Evolutionary conservation across 257 asterid species (phyloP), one percentile per base, ranked within the genome.

Genomic region (Lantana camara): DNA sequence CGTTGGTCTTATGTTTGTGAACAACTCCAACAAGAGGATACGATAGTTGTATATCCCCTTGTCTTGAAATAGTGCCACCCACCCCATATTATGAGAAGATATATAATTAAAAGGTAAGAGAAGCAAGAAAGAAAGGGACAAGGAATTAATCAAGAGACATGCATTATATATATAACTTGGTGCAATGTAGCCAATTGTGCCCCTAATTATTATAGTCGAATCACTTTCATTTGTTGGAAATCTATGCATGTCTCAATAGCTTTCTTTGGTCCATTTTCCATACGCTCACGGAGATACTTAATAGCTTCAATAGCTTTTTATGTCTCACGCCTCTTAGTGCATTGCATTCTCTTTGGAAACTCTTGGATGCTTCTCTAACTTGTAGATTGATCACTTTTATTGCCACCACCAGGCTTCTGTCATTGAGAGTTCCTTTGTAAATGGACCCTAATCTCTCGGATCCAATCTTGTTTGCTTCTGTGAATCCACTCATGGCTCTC

Each of bases 331-430:
- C 61, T 44, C 62, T 55, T 32, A 74, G 8, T 4, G 73, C 73
- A n/a, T 23, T 75, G 71, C 79, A 77, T 63, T 80, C 77, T 12
- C 60, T 7, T 42, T 17, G n/a, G 27, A 77, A 77, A 56, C 77
- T 77, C 27, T 65, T 77, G 10, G 77, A 59, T 9, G 83, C 77
- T 22, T 81, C 77, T 24, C n/a, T 21, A 13, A 46, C 40, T 16
- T 64, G 29, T 2, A 74, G 64, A 14, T 77, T 61, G 12, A 77
- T 68, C 13, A 68, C 79, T 38, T 77, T 72, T 1, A 81, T 65
- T 14, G 79, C 79, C 1, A 75, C 69, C 15, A 32, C 5, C 2
- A 17, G 15, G 11, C 62, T 14, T 3, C 49, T 71, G 30, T 61
- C 64, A 5, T 44, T 40, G 0, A 80, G 42, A 27, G 9, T 60